phyloP scores from a whole-genome alignment of 2,329 filamentous ascomycete species.

The Claviceps quebecensis region DNA sequence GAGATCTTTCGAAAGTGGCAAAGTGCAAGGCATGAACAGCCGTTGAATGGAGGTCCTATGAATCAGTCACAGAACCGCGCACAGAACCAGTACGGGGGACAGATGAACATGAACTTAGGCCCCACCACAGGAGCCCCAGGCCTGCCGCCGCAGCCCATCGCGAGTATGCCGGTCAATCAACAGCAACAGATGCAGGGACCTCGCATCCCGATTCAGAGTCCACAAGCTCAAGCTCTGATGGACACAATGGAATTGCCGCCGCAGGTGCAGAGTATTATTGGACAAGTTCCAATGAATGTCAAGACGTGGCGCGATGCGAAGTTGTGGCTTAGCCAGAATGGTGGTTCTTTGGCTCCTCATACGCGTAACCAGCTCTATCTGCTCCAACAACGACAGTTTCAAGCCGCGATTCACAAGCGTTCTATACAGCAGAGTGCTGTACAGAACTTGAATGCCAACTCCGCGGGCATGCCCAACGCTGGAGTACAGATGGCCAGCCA shows the following conservation, averaged over 20 bases:
- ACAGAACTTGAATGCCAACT: constrained; percentile 17
- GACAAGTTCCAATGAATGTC: constrained; percentile 24
- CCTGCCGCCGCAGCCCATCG: constrained; percentile 13
- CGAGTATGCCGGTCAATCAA: constrained; percentile 13
- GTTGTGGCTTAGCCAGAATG: constrained; percentile 25
- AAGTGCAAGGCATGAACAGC: constrained; percentile 20
- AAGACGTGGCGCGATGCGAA: constrained; percentile 37
- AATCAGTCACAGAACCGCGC: constrained; percentile 16
- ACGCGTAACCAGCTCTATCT: constrained; percentile 19
- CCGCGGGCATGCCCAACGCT: constrained; percentile 10
- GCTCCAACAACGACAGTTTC: constrained; percentile 28
- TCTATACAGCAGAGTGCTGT: constrained; percentile 14
- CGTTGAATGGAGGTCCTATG: constrained; percentile 19
- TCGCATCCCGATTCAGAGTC: constrained; percentile 14
- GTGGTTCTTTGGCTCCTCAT: constrained; percentile 15
- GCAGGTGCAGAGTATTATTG: constrained; percentile 18
- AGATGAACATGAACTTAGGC: constrained; percentile 18
- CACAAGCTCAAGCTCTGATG: constrained; percentile 27
- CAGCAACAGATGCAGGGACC: constrained; percentile 15
- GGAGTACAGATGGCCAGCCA: constrained; percentile 14
- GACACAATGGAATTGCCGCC: constrained; percentile 33
- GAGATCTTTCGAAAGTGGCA: constrained; percentile 39
- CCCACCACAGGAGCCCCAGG: constrained; percentile 15
- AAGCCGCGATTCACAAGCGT: constrained; percentile 17
- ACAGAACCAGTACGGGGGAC: constrained; percentile 17